Evolutionary conservation across 176 grass and related monocot species (phyloP), one percentile per base, ranked within the genome.

Genomic region (Cymbopogon citratus): DNA sequence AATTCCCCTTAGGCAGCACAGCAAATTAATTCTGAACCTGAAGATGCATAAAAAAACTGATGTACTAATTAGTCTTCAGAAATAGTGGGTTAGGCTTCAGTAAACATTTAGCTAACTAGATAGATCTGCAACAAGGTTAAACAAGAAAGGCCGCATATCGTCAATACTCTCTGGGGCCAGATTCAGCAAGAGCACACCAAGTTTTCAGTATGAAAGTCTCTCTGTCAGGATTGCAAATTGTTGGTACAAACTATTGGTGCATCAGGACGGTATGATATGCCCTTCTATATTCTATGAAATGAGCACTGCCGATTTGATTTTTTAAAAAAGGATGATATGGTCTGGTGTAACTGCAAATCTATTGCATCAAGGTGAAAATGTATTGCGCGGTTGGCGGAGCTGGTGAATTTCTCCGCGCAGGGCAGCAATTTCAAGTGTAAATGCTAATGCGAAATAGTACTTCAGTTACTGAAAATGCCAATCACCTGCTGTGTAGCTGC

Each of bases 51-150:
- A 8, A 59, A 21, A 24, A 59, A 21, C n/a, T 10, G 54, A 59
- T 24, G 54, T 12, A 12, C 3, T 24, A 24, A 59, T 24, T 21
- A 23, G 16, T 52, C 51, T 21, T 9, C 9, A 59, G 1, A 59
- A 10, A 59, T 24, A 0, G 1, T 11, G 9, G n/a, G 21, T 59
- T 57, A 1, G 21, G 8, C 21, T 8, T 57, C 21, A 57, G 19
- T 23, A 10, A 57, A 0, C 19, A n/a, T 23, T 57, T 10, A 59
- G 24, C 21, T 59, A 59, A 59, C 54, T 59, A 59, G 54, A 59
- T 59, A n/a, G 96, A 80, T 99, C 96, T 43, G 96, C 75, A 86
- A 99, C 95, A 39, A 99, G 96, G 90, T 99, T 99, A 82, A 95
- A 99, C 75, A 99, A 85, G 89, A 99, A 99, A 48, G 92, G 96